Evolutionary conservation across 208 protist genomes (phyloP).

Genomic region (Trypanosoma conorhini): DNA sequence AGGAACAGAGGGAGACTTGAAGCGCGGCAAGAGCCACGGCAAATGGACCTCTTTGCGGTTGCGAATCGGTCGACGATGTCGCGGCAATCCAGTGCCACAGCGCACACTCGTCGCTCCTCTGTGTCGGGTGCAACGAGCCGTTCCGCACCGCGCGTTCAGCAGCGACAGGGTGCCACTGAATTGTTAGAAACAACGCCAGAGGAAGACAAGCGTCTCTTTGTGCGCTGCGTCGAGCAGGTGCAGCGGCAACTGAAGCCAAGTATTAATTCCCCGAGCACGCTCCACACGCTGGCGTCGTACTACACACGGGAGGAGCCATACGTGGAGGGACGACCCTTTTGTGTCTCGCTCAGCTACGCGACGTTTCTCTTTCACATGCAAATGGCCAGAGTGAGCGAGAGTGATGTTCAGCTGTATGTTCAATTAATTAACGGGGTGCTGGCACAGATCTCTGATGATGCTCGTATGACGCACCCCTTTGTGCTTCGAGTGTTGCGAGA

Average conservation of each 20-base stretch:
- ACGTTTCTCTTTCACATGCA: slow-evolving; percentile 92
- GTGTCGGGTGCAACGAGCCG: slow-evolving; percentile 4
- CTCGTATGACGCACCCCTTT: slow-evolving; percentile 76
- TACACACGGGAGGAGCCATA: slow-evolving; percentile 76
- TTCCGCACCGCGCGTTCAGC: slow-evolving; percentile 1
- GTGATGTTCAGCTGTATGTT: slow-evolving; percentile 85
- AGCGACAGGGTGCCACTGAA: slow-evolving; percentile 13
- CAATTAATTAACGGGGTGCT: slow-evolving; percentile 75
- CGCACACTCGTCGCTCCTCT: slow-evolving; percentile 17
- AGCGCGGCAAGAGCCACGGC: background rate
- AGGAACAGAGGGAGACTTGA: background rate
- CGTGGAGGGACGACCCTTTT: slow-evolving; percentile 84
- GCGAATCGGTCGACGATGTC: slow-evolving; percentile 3
- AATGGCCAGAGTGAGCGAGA: slow-evolving; percentile 82
- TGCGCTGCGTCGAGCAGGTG: slow-evolving; percentile 80
- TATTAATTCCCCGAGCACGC: slow-evolving; percentile 64
- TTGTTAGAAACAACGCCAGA: slow-evolving; percentile 17
- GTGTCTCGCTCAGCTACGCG: slow-evolving; percentile 84
- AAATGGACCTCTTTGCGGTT: slow-evolving; percentile 39
- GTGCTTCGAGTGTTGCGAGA: slow-evolving; percentile 82
- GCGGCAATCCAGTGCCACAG: background rate
- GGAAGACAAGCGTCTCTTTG: slow-evolving; percentile 65
- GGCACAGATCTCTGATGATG: slow-evolving; percentile 60
- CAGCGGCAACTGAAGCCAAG: slow-evolving; percentile 78
- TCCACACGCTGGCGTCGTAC: slow-evolving; percentile 87